A percentile compares a stretch with the other conserved stretches of the same genome.
Conservation (phyloP, 2,329 filamentous ascomycete genomes). For the Epichloe elymi region DNA sequence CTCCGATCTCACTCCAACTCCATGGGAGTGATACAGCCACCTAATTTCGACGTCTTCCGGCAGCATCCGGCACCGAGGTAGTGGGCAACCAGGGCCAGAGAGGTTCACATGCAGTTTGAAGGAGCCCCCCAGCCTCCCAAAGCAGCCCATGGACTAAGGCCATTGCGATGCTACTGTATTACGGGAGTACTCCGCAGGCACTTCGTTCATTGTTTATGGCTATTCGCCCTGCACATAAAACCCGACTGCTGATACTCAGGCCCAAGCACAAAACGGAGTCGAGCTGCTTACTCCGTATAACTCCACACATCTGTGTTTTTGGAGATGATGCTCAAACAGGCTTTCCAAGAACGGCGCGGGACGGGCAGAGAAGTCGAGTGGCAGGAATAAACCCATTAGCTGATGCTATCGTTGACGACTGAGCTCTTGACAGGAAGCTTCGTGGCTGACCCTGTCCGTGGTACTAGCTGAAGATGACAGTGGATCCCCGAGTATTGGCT, state of each 20-base stretch:
- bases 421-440: not conserved
- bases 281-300: not conserved
- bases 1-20: not conserved
- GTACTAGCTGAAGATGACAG: not conserved
- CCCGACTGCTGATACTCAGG: no score
- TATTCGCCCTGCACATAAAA: not conserved
- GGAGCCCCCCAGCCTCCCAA: no score
- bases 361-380: conserved; percentile 4
- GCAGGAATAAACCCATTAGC: not conserved
- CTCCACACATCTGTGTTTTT: not conserved
- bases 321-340: not conserved
- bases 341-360: conserved; percentile 3
- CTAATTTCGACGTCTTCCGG: not conserved
- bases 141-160: no score
- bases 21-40: not conserved
- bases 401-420: not conserved
- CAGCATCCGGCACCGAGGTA: not conserved
- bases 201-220: no score
- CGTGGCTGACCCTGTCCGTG: not conserved
- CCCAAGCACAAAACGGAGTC: not conserved
- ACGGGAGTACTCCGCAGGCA: no score
- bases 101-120: not conserved
- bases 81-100: not conserved
- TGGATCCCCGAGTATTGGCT: not conserved
- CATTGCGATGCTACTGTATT: no score